Conservation (phyloP, 140 eudicot species). For the Flaveria floridana region DNA sequence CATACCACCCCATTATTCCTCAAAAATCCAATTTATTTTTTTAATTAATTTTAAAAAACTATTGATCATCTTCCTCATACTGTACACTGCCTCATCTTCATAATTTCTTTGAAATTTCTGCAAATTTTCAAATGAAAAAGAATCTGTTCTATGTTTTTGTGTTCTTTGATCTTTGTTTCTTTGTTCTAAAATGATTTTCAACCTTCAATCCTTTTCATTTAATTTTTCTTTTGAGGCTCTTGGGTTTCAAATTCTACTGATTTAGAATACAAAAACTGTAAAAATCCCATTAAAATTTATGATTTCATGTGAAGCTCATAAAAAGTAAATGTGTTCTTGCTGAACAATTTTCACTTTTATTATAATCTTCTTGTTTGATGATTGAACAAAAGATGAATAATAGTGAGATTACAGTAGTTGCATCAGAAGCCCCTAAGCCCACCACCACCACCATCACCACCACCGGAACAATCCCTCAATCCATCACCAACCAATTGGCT, state of each 20-base stretch:
- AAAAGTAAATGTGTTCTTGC: neutral
- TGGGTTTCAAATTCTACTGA: slow-evolving; percentile 18
- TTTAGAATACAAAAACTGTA: slow-evolving; percentile 7
- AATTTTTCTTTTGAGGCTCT: slow-evolving; percentile 29
- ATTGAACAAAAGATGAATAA: slow-evolving; percentile 58
- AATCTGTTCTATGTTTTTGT: slow-evolving; percentile 30
- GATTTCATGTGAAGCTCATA: neutral
- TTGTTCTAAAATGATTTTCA: slow-evolving; percentile 13
- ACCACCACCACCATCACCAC: slow-evolving; percentile 33
- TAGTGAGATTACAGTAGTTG: slow-evolving; percentile 75
- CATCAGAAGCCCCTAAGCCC: slow-evolving; percentile 89
- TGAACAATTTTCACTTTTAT: neutral
- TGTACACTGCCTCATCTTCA: slow-evolving; percentile 25
- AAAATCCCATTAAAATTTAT: neutral
- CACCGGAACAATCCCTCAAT: slow-evolving; percentile 23
- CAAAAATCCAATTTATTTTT: slow-evolving; percentile 26
- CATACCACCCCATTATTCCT: slow-evolving; percentile 39
- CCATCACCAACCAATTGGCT: slow-evolving; percentile 41
- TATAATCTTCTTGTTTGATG: slow-evolving; percentile 23
- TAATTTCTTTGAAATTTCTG: slow-evolving; percentile 9
- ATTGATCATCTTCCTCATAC: slow-evolving; percentile 34
- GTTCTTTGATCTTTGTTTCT: slow-evolving; percentile 16
- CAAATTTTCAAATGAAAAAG: slow-evolving; percentile 35
- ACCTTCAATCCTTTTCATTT: slow-evolving; percentile 17
- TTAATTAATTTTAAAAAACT: neutral